Evolutionary conservation across 768 basidiomycete species (phyloP), one percentile per base, ranked within the genome.

Genomic region (Thelephora aurantiotincta): DNA sequence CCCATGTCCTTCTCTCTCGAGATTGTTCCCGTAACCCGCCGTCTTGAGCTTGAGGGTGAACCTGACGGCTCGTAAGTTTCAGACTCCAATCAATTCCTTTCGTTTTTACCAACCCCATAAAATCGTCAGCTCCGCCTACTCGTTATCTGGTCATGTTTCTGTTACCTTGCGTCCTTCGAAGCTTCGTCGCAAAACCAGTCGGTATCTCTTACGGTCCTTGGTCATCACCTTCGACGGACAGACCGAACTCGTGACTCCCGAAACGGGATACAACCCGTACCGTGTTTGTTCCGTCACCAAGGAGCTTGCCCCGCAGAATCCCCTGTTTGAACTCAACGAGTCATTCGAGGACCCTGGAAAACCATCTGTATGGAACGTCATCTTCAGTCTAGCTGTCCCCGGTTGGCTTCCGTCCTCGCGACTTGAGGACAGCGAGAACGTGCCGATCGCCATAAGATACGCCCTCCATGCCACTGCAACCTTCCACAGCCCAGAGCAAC

Each of bases 181-280:
- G 52, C 71, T 73, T 50, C 69, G 70, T 50, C 72, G 70, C 48
- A 65, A 68, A 43, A 61, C 77, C 0, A 62, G 70, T 7, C 73
- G 67, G 35, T 58, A 80, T 36, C 58, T 81, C 4, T 72, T 91
- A 16, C 74, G 77, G 51, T 90, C 87, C 1, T 66, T 94, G 35
- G 63, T 68, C 37, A 60, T 96, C 54, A 78, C 76, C 3, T 88
- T 96, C 49, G 91, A 96, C 57, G 91, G 91, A 22, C 87, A 90
- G 62, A 72, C 78, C 16, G 91, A 94, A 60, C 70, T 79, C 19
- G 67, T 81, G 51, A 75, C 80, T 11, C 71, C 74, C 5, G 64
- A 63, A 35, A 72, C 76, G 30, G 78, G 84, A 50, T 93, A 93
- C 59, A 68, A 74, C 12, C 71, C 78, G 7, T 48, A 78, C 26